phyloP scores from a whole-genome alignment of 805 yeast genomes.

The Zygoascus ofunaensis region DNA sequence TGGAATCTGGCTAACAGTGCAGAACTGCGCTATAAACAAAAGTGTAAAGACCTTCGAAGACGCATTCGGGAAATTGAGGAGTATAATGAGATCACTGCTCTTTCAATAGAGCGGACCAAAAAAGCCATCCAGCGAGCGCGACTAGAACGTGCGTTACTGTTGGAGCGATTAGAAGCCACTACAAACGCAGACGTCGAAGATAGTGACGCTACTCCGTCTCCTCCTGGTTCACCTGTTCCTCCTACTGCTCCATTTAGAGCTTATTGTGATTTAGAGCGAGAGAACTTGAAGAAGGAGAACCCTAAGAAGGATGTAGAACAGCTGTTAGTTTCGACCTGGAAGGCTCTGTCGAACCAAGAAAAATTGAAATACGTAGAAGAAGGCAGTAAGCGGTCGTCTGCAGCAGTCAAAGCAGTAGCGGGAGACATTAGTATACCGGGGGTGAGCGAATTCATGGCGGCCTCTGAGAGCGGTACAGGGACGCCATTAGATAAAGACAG shows the following conservation, averaged over 20 bases:
- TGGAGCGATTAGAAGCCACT: conserved; percentile 67
- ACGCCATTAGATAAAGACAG: conserved; percentile 19
- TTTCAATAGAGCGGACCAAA: conserved; percentile 70
- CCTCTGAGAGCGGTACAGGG: conserved; percentile 70
- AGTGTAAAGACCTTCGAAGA: conserved; percentile 62
- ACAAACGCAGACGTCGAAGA: conserved; percentile 21
- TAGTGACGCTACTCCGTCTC: conserved; percentile 22
- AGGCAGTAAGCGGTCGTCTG: background rate
- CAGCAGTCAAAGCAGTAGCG: conserved; percentile 38
- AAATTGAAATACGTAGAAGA: background rate
- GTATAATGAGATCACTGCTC: conserved; percentile 63
- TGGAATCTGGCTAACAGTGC: background rate
- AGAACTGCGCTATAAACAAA: conserved; percentile 43
- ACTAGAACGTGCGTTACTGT: conserved; percentile 68
- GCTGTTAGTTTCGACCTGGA: conserved; percentile 82
- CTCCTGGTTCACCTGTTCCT: conserved; percentile 20
- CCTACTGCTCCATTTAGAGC: conserved; percentile 55
- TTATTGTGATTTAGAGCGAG: conserved; percentile 82
- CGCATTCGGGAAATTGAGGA: conserved; percentile 66
- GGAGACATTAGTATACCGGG: conserved; percentile 44
- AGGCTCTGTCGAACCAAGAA: conserved; percentile 41
- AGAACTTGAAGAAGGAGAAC: conserved; percentile 50
- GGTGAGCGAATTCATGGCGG: conserved; percentile 68
- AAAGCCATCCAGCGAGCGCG: conserved; percentile 68
- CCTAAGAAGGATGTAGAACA: conserved; percentile 51